Evolutionary conservation across 208 protist species (phyloP).

Genomic region (Lotmaria passim): DNA sequence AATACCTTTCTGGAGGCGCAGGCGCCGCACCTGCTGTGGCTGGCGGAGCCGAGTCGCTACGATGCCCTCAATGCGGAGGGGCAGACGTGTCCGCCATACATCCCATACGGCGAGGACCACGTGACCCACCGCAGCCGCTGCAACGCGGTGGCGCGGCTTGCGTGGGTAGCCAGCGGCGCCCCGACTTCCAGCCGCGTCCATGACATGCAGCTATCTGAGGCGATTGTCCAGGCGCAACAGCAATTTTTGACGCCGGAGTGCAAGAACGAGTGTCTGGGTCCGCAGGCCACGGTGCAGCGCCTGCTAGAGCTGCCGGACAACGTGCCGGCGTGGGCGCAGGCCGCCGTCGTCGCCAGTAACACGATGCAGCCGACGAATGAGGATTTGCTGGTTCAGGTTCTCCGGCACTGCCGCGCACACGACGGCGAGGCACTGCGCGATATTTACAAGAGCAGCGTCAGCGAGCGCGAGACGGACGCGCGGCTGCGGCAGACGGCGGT

Average conservation of each 20-base stretch:
- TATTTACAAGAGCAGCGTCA: slow-evolving; percentile 52
- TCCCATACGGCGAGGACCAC: slow-evolving; percentile 60
- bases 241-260: slow-evolving; percentile 47
- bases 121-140: slow-evolving; percentile 62
- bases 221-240: slow-evolving; percentile 52
- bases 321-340: slow-evolving; percentile 68
- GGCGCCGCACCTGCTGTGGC: slow-evolving; percentile 83
- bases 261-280: slow-evolving; percentile 43
- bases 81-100: slow-evolving; percentile 25
- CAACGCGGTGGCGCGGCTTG: slow-evolving; percentile 58
- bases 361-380: slow-evolving; percentile 42
- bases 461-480: slow-evolving; percentile 64
- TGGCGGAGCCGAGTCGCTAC: slow-evolving; percentile 57
- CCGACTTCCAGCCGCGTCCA: slow-evolving; percentile 35
- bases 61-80: slow-evolving; percentile 65
- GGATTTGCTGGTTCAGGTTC: slow-evolving; percentile 73
- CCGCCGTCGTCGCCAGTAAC: slow-evolving; percentile 48
- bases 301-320: slow-evolving; percentile 48
- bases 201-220: slow-evolving; percentile 50
- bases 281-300: slow-evolving; percentile 63
- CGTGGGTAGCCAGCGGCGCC: slow-evolving; percentile 56
- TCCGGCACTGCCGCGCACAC: slow-evolving; percentile 57
- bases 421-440: slow-evolving; percentile 50
- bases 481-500: slow-evolving; percentile 55
- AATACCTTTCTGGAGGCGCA: slow-evolving; percentile 58